Percentiles rank a stretch among this genome's conserved stretches.
phyloP scores from a whole-genome alignment of 768 basidiomycete species.

The Naematelia aurantialba region DNA sequence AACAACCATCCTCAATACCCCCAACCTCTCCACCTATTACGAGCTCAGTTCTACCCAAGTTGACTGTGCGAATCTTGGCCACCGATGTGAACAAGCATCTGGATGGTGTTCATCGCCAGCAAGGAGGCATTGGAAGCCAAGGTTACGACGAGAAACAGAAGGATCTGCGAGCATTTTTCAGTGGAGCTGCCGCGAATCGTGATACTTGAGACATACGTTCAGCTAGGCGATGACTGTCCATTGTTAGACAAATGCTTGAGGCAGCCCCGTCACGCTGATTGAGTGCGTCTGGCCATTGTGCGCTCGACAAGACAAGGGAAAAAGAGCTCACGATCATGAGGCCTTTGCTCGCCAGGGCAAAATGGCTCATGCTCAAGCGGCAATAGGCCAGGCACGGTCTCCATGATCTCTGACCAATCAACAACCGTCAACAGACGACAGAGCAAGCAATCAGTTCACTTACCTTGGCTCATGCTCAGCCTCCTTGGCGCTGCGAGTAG shows the following conservation, averaged over 20 bases:
- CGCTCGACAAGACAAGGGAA: too few species aligned
- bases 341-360: background rate
- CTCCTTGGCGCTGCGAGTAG: too few species aligned
- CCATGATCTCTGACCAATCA: background rate
- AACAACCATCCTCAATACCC: conserved; percentile 30
- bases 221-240: background rate
- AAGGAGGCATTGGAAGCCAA: conserved; percentile 68
- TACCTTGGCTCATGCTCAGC: too few species aligned
- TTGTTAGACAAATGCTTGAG: too few species aligned
- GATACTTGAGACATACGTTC: too few species aligned
- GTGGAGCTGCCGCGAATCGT: conserved; percentile 63
- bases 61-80: conserved; percentile 39
- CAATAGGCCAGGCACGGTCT: background rate
- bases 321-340: background rate
- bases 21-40: conserved; percentile 14
- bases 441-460: too few species aligned
- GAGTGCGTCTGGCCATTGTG: too few species aligned
- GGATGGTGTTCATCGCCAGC: conserved; percentile 59
- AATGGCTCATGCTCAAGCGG: background rate
- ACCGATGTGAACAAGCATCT: conserved; percentile 50
- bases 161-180: conserved; percentile 74
- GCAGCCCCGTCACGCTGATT: too few species aligned
- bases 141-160: conserved; percentile 71
- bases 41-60: background rate
- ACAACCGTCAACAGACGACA: too few species aligned